These are phyloP conservation scores for Boletellus deceptivus DNA, from an alignment of 1,284 basidiomycete genomes.

Conservation along the genomic window DNA sequence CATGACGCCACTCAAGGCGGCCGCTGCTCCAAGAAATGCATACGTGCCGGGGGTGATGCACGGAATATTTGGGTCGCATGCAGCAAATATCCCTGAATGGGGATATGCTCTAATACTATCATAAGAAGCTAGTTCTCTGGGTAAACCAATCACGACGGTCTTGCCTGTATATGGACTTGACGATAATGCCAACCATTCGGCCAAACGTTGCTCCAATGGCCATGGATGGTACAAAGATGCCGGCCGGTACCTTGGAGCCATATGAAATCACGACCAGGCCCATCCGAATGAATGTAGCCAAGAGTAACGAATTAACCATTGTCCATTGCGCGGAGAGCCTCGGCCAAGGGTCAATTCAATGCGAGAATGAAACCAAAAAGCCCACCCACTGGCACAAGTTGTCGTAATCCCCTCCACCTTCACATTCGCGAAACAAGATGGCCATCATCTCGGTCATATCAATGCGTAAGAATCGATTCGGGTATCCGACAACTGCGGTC, in stretches of 20 bases:
- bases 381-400: conserved; percentile 89
- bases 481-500: conserved; percentile 91
- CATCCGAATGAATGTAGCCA: conserved; percentile 89
- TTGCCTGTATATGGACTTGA: conserved; percentile 88
- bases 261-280: conserved; percentile 91
- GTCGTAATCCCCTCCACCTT: conserved; percentile 89
- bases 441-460: conserved; percentile 99
- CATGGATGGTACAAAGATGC: conserved; percentile 98
- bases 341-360: conserved; percentile 14
- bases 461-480: conserved; percentile 92
- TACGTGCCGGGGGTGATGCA: conserved; percentile 99
- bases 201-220: conserved; percentile 96
- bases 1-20: conserved; percentile 94
- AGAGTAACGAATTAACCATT: conserved; percentile 88
- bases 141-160: conserved; percentile 20
- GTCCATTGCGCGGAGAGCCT: conserved; percentile 92
- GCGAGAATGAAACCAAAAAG: conserved; percentile 2
- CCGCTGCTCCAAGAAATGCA: conserved; percentile 92
- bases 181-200: conserved; percentile 91
- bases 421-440: conserved; percentile 96
- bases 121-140: neutral
- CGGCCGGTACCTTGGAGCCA: conserved; percentile 95
- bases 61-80: conserved; percentile 88
- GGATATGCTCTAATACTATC: conserved; percentile 67
- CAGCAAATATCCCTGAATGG: conserved; percentile 81